Evolutionary conservation across 257 asterid genomes (phyloP).

Genomic region (Salvia miltiorrhiza): DNA sequence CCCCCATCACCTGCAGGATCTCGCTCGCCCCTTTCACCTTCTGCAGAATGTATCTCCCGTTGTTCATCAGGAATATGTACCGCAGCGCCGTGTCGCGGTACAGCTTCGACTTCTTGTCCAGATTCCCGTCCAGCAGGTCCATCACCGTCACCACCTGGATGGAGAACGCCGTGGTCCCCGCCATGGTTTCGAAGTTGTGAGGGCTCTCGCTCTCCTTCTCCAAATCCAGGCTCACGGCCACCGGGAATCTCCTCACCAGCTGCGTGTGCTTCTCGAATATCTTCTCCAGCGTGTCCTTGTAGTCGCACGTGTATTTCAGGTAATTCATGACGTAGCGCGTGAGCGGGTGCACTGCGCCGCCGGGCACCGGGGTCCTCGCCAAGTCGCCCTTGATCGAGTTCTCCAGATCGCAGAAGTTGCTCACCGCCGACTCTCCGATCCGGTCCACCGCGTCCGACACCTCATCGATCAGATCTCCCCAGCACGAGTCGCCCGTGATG

Average conservation of each 20-base stretch:
- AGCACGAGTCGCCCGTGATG: slow-evolving; percentile 34
- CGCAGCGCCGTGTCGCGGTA: slow-evolving; percentile 64
- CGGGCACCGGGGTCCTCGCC: slow-evolving; percentile 62
- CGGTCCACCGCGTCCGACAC: slow-evolving; percentile 42
- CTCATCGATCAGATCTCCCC: slow-evolving; percentile 43
- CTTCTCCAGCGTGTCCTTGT: slow-evolving; percentile 51
- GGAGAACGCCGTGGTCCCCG: slow-evolving; percentile 40
- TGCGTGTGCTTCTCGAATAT: slow-evolving; percentile 39
- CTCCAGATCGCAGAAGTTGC: slow-evolving; percentile 64
- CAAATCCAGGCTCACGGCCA: not conserved
- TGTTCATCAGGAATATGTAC: slow-evolving; percentile 74
- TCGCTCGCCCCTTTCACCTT: slow-evolving; percentile 67
- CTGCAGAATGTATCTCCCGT: slow-evolving; percentile 74
- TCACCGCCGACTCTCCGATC: slow-evolving; percentile 60
- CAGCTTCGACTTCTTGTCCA: slow-evolving; percentile 49
- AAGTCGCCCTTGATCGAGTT: slow-evolving; percentile 59
- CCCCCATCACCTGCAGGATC: slow-evolving; percentile 71
- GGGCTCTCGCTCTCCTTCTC: slow-evolving; percentile 48
- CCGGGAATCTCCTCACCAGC: slow-evolving; percentile 14
- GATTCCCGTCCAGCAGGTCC: slow-evolving; percentile 58
- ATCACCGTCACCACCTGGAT: slow-evolving; percentile 48
- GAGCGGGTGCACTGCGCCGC: slow-evolving; percentile 92
- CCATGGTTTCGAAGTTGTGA: slow-evolving; percentile 28
- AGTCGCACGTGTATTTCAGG: slow-evolving; percentile 64
- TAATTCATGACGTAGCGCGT: slow-evolving; percentile 88